Percentiles rank a stretch among this genome's conserved stretches.
phyloP scores from a whole-genome alignment of 345 rosid species.

The Excoecaria agallocha region DNA sequence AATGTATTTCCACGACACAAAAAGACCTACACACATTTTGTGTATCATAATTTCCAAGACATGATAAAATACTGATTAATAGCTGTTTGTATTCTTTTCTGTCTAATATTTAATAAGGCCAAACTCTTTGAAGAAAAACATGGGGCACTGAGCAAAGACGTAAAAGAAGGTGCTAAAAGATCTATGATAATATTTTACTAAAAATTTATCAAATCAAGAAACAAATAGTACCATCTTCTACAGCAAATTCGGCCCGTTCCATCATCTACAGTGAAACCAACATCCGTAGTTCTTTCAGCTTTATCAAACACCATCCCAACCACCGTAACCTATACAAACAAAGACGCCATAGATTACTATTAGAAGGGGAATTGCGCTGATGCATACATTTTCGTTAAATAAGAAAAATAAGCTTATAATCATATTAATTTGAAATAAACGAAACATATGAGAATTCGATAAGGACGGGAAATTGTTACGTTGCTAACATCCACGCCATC shows the following conservation, averaged over 20 bases:
- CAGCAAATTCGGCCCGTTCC: conserved; percentile 83
- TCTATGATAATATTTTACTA: neutral
- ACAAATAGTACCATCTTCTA: conserved; percentile 62
- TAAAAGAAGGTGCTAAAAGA: neutral
- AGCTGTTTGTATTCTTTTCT: neutral
- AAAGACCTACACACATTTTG: no score
- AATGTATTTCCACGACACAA: neutral
- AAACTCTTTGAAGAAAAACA: neutral
- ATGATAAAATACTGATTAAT: neutral
- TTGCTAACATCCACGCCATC: conserved; percentile 62
- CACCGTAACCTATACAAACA: conserved; percentile 54
- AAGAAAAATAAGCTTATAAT: neutral
- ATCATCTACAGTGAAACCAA: conserved; percentile 67
- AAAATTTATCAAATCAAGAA: neutral
- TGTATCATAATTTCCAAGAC: neutral
- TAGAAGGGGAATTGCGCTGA: neutral
- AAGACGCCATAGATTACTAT: neutral
- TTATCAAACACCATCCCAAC: conserved; percentile 72
- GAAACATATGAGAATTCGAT: neutral
- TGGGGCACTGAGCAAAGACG: neutral
- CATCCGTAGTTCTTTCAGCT: conserved; percentile 56
- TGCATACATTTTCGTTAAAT: neutral
- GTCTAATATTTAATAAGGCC: neutral
- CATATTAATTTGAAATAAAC: neutral
- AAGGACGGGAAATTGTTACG: conserved; percentile 27